Base-by-base conservation (phyloP, 306 rosid genomes). In the Gastrolobium bilobum region DNA sequence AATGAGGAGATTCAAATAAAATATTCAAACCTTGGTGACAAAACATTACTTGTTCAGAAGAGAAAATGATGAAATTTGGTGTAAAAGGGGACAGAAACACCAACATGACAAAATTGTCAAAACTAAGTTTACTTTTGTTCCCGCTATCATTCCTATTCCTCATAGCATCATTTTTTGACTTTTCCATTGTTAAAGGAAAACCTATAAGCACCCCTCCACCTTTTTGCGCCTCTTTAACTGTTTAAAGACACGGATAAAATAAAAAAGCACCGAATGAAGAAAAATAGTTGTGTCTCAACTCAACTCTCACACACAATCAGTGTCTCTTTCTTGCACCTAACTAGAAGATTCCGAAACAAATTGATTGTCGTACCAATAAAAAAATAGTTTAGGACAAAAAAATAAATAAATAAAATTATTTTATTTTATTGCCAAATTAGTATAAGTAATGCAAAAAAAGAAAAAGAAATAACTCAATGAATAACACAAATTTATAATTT, bases 101-200 rank as follows among this genome's bases (percentile, higher is more conserved):
- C 68, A 79, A 64, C 40, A 78, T 52, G 92, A 86, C 88, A 79
- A 87, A 80, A 81, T 82, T 87, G 90, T 87, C 91, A 76, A 85
- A 87, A 80, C 73, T 71, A 63, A 63, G 53, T 46, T 56, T 65
- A 79, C 86, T 84, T 85, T 80, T 78, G 75, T 81, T 83, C 84
- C 84, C 69, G 68, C 83, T 84, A 81, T 84, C 44, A 37, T 78
- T 61, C 35, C 43, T 70, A 73, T 73, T 82, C 57, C 13, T 31
- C 37, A 73, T 56, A 73, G 67, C 34, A 65, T 5, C 56, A 51
- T 58, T 85, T 85, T 86, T 77, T 77, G 87, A 92, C 87, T 86
- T 89, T 76, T 39, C 26, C 38, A 2, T 79, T 33, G 56, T 79
- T 79, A 74, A 79, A 81, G 38, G 33, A 73, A 81, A 53, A 13